Base-by-base conservation (phyloP, 768 basidiomycete genomes). In the Postia placenta region DNA sequence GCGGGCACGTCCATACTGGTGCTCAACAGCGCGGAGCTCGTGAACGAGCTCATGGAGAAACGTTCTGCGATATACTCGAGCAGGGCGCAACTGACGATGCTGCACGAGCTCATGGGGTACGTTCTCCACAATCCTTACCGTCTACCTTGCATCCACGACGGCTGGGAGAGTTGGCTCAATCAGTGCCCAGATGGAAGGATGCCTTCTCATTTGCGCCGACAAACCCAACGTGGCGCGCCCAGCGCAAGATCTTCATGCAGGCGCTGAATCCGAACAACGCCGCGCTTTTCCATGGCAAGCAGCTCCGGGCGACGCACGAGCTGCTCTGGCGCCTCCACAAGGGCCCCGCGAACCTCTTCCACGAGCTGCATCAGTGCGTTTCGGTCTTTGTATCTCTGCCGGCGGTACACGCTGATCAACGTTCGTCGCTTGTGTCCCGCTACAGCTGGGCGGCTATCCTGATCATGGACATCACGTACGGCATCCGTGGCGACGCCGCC, bases 131-230 rank as follows among this genome's bases (percentile, higher is more conserved):
- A 17, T 40, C 9, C 19, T 20, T 12, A 40, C 12, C 19, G 19
- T 7, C 14, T 42, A 42, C 14, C 5, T 22, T 42, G 5, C 27
- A 11, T 5, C 42, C 56, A 55, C 2, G 52, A 56, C 49, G 57
- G 51, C 14, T 56, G 54, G 48, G 51, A 55, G 30, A 43, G 11
- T 17, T 24, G 36, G 47, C 27, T 41, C 12, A 19, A 26, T 22
- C 42, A 45, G 74, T 73, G 30, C 70, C 73, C 60, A 72, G 72
- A 7, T 70, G 68, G 56, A 65, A 65, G n/a, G 45, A 47, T 30
- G 63, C 51, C 19, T 28, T 56, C 11, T 50, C 51, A n/a, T 55
- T 54, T 27, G 54, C 51, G 50, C 27, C 23, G 9, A 64, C 61
- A 42, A 64, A 63, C 12, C 56, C 58, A 12, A 56, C 56, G 6